Evolutionary conservation across 768 basidiomycete genomes (phyloP).

Genomic region (Phylloporus arenicola): DNA sequence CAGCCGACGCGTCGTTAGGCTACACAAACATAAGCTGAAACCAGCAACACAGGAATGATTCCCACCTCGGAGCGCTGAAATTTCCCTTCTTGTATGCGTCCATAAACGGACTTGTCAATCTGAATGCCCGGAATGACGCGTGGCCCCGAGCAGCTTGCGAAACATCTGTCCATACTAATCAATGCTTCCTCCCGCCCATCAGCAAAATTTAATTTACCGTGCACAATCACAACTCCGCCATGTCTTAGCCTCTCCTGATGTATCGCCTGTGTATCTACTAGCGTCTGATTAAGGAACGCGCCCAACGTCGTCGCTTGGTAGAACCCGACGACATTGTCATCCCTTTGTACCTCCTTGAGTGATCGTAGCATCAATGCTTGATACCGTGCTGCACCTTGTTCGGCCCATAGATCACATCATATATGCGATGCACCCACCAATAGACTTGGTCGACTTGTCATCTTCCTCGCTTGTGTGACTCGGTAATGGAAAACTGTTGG

Average conservation of each 20-base stretch:
- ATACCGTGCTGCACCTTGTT: conserved; percentile 54
- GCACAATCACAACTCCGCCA: conserved; percentile 79
- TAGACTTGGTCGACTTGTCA: conserved; percentile 71
- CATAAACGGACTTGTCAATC: conserved; percentile 73
- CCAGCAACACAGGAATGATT: not conserved
- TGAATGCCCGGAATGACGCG: conserved; percentile 85
- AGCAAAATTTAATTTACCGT: conserved; percentile 48
- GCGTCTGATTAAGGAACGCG: conserved; percentile 75
- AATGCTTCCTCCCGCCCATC: not conserved
- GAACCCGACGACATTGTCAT: conserved; percentile 90
- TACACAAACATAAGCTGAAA: conserved; percentile 26
- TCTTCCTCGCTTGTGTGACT: conserved; percentile 71
- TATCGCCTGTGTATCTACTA: conserved; percentile 79
- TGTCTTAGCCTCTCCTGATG: conserved; percentile 83
- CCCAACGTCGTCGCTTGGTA: conserved; percentile 87
- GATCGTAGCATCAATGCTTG: conserved; percentile 81
- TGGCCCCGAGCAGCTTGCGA: conserved; percentile 77
- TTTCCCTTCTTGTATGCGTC: conserved; percentile 77
- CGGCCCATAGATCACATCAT: conserved; percentile 3
- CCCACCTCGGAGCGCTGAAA: conserved; percentile 82
- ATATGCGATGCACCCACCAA: conserved; percentile 44
- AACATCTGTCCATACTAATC: conserved; percentile 47
- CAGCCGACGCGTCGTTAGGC: conserved; percentile 72
- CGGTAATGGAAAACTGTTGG: conserved; percentile 84
- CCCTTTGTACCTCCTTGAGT: conserved; percentile 84